These are phyloP conservation scores for Colletotrichum limetticola DNA, from an alignment of 2,329 filamentous ascomycete genomes.

Conservation along the genomic window DNA sequence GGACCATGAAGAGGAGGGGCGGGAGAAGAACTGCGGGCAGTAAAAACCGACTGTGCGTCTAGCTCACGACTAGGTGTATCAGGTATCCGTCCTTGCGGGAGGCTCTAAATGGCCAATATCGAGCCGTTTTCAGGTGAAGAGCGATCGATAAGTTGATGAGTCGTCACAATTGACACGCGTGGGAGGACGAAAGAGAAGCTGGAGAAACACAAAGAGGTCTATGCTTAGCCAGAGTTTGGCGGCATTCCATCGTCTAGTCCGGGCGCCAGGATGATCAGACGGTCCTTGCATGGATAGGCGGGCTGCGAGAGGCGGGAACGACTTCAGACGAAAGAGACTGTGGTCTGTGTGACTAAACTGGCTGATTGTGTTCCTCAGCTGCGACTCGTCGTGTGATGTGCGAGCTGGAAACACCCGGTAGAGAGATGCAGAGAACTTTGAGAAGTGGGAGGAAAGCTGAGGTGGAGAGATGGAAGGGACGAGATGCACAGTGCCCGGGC, in stretches of 20 bases:
- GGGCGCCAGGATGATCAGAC: conserved; percentile 9
- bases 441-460: neutral
- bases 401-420: no score
- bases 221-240: conserved; percentile 7
- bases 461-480: neutral
- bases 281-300: conserved; percentile 4
- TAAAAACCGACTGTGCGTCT: conserved; percentile 4
- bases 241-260: neutral
- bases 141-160: neutral
- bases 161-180: neutral
- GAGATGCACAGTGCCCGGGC: neutral
- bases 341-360: conserved; percentile 1
- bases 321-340: conserved; percentile 9
- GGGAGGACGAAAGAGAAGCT: neutral
- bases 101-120: neutral
- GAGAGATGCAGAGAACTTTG: neutral
- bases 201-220: neutral
- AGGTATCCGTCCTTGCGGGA: conserved; percentile 15
- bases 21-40: conserved; percentile 2
- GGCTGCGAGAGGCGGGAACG: neutral
- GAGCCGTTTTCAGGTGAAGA: conserved; percentile 5
- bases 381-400: neutral
- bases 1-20: neutral
- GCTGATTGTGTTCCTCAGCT: neutral
- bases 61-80: conserved; percentile 19